Evolutionary conservation across 352 stramenopile species (phyloP).

Genomic region (Aphanomyces cochlioides): DNA sequence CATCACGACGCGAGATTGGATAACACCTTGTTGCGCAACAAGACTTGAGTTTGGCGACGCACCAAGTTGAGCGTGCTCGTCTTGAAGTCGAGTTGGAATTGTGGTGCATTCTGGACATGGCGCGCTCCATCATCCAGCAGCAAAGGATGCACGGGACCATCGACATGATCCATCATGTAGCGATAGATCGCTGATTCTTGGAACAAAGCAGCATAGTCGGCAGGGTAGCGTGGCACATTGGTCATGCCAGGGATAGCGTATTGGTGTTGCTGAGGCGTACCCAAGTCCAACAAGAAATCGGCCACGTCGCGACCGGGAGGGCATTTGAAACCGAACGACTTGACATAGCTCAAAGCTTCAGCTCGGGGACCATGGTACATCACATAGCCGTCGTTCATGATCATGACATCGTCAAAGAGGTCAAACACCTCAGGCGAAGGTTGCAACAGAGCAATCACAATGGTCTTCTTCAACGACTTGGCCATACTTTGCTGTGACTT

Average conservation of each 20-base stretch:
- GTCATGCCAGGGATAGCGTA: slow-evolving; percentile 35
- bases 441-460: slow-evolving; percentile 78
- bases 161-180: slow-evolving; percentile 37
- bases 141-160: slow-evolving; percentile 29
- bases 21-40: slow-evolving; percentile 43
- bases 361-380: slow-evolving; percentile 78
- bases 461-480: slow-evolving; percentile 41
- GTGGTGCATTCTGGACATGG: slow-evolving; percentile 38
- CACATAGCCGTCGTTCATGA: slow-evolving; percentile 83
- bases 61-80: slow-evolving; percentile 31
- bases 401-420: slow-evolving; percentile 90
- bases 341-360: slow-evolving; percentile 76
- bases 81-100: slow-evolving; percentile 39
- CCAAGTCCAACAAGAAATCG: slow-evolving; percentile 48
- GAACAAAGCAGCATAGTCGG: slow-evolving; percentile 51
- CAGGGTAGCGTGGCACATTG: slow-evolving; percentile 31
- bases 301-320: slow-evolving; percentile 42
- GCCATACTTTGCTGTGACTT: slow-evolving; percentile 39
- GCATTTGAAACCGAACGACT: slow-evolving; percentile 54
- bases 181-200: slow-evolving; percentile 40
- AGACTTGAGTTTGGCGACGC: slow-evolving; percentile 38
- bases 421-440: slow-evolving; percentile 88
- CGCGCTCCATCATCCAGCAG: slow-evolving; percentile 31
- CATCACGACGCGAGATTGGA: slow-evolving; percentile 38
- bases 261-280: slow-evolving; percentile 40